phyloP scores from a whole-genome alignment of 768 basidiomycete genomes.

The Sarcodon aspratus region DNA sequence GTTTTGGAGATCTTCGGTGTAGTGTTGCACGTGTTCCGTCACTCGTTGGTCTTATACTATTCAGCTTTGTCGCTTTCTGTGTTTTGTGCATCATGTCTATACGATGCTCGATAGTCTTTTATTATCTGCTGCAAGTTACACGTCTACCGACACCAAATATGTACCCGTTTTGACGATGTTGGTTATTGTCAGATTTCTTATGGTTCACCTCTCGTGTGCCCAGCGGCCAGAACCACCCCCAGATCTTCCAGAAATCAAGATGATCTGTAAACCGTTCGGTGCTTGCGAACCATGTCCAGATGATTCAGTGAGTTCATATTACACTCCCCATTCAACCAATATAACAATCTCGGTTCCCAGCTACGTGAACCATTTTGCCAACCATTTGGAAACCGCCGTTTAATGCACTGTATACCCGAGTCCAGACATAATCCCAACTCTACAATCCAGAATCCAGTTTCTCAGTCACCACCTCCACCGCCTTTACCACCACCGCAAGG shows the following conservation, averaged over 20 bases:
- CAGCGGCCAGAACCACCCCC: neutral
- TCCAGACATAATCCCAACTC: neutral
- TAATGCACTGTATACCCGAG: conserved; percentile 65
- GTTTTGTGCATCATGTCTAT: neutral
- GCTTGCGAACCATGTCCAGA: conserved; percentile 53
- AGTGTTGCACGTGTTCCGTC: neutral
- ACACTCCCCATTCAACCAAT: neutral
- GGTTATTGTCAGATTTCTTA: neutral
- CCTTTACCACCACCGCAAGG: conserved; percentile 23
- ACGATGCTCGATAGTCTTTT: neutral
- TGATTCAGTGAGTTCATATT: conserved; percentile 36
- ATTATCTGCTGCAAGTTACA: neutral
- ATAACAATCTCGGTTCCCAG: conserved; percentile 23
- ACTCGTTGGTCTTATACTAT: neutral
- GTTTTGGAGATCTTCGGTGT: neutral
- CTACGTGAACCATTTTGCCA: conserved; percentile 83
- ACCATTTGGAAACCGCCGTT: conserved; percentile 89
- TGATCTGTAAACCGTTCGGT: conserved; percentile 40
- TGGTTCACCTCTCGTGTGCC: neutral
- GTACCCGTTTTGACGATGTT: neutral
- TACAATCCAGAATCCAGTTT: conserved; percentile 4
- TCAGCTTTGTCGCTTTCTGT: neutral
- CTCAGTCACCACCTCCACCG: conserved; percentile 6
- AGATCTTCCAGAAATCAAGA: conserved; percentile 2
- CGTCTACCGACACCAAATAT: neutral